Base-by-base conservation (phyloP, 305 asterid species). In the Ilex paraguariensis region DNA sequence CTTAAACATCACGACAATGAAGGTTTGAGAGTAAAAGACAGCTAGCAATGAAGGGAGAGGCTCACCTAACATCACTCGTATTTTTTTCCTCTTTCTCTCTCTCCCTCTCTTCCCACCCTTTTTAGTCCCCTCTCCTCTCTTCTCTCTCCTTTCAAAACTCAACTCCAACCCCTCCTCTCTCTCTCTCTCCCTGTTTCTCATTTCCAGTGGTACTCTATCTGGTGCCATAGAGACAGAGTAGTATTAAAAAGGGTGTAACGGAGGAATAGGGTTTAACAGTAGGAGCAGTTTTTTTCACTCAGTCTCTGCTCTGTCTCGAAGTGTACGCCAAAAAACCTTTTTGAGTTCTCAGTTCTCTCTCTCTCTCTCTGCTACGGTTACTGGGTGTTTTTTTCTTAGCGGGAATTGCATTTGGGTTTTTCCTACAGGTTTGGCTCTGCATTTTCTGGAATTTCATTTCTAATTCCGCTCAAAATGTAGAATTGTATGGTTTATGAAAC, bases 1-100 rank as follows among this genome's bases (percentile, higher is more conserved):
- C 95, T 90, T 90, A 64, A 90, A 83, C 85, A 80, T 85, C 84
- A 90, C 84, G 95, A 90, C 81, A 82, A 82, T 61, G 88, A 80
- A 66, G 71, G 65, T 65, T n/a, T 68, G 77, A 66, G 76, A 21
- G 88, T 72, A 73, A 80, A 68, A 72, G 84, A 75, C 95, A 90
- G 95, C 95, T 90, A 73, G 95, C 97, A 90, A 69, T 87, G 88
- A 84, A 68, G 70, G 85, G 50, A 72, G 77, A 74, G 66, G 59
- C 78, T 77, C 88, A 87, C 95, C 94, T 74, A 86, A 89, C 96
- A 28, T 79, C 51, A 6, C 39, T 73, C 66, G 11, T 57, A 48
- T 42, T 56, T 49, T 49, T 6, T 48, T 67, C 63, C 85, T 63
- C 66, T 63, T 57, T 48, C 62, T 28, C 52, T 61, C 53, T 40